Evolutionary conservation across 345 rosid genomes (phyloP), one percentile per base, ranked within the genome.

Genomic region (Noccaea caerulescens): DNA sequence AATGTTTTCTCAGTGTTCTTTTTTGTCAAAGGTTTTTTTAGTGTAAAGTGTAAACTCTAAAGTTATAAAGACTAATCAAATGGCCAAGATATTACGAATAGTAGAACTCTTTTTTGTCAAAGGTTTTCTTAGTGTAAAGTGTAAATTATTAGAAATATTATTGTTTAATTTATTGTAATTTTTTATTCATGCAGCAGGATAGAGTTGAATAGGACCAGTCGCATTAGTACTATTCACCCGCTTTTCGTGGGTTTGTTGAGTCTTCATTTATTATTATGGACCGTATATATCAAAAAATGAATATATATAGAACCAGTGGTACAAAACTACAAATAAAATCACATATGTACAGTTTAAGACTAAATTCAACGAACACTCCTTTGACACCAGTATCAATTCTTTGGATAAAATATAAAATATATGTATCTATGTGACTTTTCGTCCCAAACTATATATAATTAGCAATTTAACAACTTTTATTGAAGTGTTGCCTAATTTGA

Each of bases 151-250:
- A 25, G 27, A 25, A 25, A 25, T 25, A 25, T 25, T 3, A 41
- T 38, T 41, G 38, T 38, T 52, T 13, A n/a, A n/a, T 34, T 9
- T 8, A 25, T 27, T 27, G 30, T 27, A 27, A 2, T 27, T 27
- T 27, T 27, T 27, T 27, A 4, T 53, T 27, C 71, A 72, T 56
- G 71, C 71, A 47, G 11, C 47, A 41, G 59, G 66, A 65, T 73
- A 57, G 53, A 58, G 46, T 30, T 30, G 11, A 46, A 56, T 44
- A 36, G 37, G 37, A 18, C 72, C 12, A 47, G 41, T 66, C 11
- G 23, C 62, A 67, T 60, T 52, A 59, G 52, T 67, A 42, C 10
- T 10, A 67, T 16, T 34, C 58, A 74, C 63, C 73, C 13, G 20
- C 34, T 51, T 42, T 67, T 8, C 45, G 46, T 66, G n/a, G 3